Evolutionary conservation across 2,329 filamentous ascomycete species (phyloP).

Genomic region (Trichoderma polysporum): DNA sequence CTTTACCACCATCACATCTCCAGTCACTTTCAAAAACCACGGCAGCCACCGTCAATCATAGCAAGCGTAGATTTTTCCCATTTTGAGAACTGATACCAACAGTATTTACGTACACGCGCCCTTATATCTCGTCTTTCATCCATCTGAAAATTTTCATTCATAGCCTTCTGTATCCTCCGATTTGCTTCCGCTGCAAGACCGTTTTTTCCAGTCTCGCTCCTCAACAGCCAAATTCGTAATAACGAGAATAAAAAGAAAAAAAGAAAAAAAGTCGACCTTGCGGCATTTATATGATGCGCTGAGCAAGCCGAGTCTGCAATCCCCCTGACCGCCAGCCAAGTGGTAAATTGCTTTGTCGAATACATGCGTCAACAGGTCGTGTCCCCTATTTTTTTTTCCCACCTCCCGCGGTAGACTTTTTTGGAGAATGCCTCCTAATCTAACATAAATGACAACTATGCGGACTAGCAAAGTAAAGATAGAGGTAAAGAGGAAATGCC

Average conservation of each 20-base stretch:
- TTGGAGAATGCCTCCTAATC: neutral
- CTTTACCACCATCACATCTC: neutral
- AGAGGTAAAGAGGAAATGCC: neutral
- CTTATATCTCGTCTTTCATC: neutral
- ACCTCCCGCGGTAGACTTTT: neutral
- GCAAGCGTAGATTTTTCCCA: slow-evolving; percentile 6
- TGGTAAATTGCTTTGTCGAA: slow-evolving; percentile 2
- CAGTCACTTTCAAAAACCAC: neutral
- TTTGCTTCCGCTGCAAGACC: neutral
- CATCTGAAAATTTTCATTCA: neutral
- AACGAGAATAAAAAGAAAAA: neutral
- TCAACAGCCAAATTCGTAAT: neutral
- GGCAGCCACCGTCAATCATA: neutral
- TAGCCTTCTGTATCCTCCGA: slow-evolving; percentile 4
- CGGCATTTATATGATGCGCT: neutral
- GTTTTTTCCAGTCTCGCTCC: neutral
- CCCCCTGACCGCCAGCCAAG: neutral
- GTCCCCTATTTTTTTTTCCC: neutral
- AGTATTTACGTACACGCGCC: slow-evolving; percentile 12
- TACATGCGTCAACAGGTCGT: neutral
- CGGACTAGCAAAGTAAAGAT: neutral
- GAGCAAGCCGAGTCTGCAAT: neutral
- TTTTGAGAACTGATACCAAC: slow-evolving; percentile 11
- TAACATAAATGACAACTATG: slow-evolving; percentile 4
- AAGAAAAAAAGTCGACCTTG: neutral